Percentiles rank a stretch among this genome's conserved stretches.
phyloP scores from a whole-genome alignment of 2,329 filamentous ascomycete genomes.

The Metarhizium rileyi region DNA sequence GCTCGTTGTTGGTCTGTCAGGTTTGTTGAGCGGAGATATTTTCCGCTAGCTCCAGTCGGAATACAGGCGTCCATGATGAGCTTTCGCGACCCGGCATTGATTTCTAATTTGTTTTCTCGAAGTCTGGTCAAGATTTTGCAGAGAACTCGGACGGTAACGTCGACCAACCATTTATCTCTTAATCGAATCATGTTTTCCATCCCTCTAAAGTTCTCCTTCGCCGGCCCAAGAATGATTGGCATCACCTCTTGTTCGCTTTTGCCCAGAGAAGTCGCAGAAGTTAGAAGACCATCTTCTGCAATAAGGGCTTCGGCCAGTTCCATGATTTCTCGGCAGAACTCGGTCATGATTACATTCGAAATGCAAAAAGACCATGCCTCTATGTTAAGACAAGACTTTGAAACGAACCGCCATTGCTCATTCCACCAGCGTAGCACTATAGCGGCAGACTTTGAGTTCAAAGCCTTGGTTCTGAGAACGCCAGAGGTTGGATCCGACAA shows the following conservation, averaged over 20 bases:
- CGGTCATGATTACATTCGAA: slow-evolving; percentile 71
- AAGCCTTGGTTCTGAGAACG: slow-evolving; percentile 41
- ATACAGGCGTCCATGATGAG: slow-evolving; percentile 60
- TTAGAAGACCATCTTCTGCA: slow-evolving; percentile 74
- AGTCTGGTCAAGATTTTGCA: slow-evolving; percentile 75
- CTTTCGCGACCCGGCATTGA: slow-evolving; percentile 48
- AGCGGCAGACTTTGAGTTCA: slow-evolving; percentile 52
- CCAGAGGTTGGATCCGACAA: slow-evolving; percentile 48
- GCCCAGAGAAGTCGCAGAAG: slow-evolving; percentile 44
- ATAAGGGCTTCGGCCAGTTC: slow-evolving; percentile 83
- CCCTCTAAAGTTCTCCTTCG: slow-evolving; percentile 44
- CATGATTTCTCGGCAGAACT: slow-evolving; percentile 92
- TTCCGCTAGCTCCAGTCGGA: slow-evolving; percentile 40
- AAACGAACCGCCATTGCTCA: slow-evolving; percentile 71
- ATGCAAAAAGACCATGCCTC: slow-evolving; percentile 73
- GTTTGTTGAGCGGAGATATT: slow-evolving; percentile 62
- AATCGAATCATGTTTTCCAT: slow-evolving; percentile 85
- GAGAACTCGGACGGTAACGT: slow-evolving; percentile 71
- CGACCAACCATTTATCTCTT: slow-evolving; percentile 77
- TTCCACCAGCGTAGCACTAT: slow-evolving; percentile 74
- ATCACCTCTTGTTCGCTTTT: slow-evolving; percentile 29
- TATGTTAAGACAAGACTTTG: slow-evolving; percentile 71
- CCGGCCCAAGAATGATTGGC: slow-evolving; percentile 28
- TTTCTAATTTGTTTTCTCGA: slow-evolving; percentile 64
- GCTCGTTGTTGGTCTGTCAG: slow-evolving; percentile 75